phyloP scores from a whole-genome alignment of 2,329 filamentous ascomycete species.

The Drechslera avenae region DNA sequence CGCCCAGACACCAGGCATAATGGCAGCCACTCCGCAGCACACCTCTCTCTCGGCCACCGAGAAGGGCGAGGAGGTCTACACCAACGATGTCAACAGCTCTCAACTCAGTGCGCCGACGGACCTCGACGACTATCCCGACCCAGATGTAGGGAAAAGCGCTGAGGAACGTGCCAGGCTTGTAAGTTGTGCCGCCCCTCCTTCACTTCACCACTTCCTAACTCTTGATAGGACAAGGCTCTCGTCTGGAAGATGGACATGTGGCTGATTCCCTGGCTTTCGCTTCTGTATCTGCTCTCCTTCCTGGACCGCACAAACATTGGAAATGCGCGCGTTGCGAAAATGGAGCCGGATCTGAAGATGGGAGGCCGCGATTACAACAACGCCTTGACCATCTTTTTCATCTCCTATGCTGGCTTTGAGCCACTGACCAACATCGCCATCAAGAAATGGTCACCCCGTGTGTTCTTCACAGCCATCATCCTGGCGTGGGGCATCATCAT shows the following conservation, averaged over 20 bases:
- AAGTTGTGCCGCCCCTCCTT: conserved; percentile 7
- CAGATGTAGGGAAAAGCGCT: conserved; percentile 42
- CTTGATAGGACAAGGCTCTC: conserved; percentile 43
- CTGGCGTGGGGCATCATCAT: conserved; percentile 55
- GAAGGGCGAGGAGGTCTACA: conserved; percentile 29
- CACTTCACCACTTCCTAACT: conserved; percentile 16
- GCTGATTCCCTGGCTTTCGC: conserved; percentile 50
- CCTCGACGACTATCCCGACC: conserved; percentile 43
- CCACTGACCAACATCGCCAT: conserved; percentile 66
- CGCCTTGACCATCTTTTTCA: conserved; percentile 69
- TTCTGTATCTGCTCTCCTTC: conserved; percentile 52
- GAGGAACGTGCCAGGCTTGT: conserved; percentile 44
- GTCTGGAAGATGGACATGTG: conserved; percentile 51
- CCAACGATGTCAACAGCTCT: conserved; percentile 37
- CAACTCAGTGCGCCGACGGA: conserved; percentile 31
- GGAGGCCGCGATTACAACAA: conserved; percentile 66
- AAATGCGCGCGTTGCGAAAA: conserved; percentile 53
- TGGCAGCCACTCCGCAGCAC: conserved; percentile 41
- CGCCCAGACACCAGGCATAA: conserved; percentile 22
- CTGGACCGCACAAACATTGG: conserved; percentile 47
- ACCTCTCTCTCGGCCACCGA: conserved; percentile 24
- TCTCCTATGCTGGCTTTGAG: conserved; percentile 56
- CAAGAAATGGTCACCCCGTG: conserved; percentile 61
- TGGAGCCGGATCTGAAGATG: conserved; percentile 39
- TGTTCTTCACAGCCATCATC: conserved; percentile 55